Percentiles rank a stretch among this genome's conserved stretches.
Evolutionary conservation across 176 grass and related monocot genomes (phyloP).

Genomic region (Juncus inflexus): DNA sequence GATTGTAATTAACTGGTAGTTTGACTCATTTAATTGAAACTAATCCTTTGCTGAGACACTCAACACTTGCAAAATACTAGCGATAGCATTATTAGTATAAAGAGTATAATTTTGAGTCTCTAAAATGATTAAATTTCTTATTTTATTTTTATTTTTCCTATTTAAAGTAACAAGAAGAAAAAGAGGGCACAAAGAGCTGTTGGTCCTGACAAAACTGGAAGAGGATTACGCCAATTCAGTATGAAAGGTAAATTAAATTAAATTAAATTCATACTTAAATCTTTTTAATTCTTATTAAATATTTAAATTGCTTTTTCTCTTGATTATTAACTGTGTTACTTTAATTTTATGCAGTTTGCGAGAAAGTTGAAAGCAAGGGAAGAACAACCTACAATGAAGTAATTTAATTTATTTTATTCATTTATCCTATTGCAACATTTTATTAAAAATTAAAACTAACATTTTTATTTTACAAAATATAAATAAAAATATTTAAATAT

Average conservation of each 20-base stretch:
- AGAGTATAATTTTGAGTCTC: too few species aligned
- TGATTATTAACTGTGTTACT: conserved; percentile 7
- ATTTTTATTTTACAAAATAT: too few species aligned
- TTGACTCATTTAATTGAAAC: too few species aligned
- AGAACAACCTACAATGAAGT: conserved; percentile 99
- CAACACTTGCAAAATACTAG: too few species aligned
- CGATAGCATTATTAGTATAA: too few species aligned
- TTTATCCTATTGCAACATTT: background rate
- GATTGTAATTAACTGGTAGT: too few species aligned
- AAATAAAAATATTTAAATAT: too few species aligned
- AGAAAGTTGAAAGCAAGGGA: conserved; percentile 99
- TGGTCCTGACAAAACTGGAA: conserved; percentile 86
- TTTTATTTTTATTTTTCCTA: background rate
- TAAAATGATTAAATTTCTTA: too few species aligned
- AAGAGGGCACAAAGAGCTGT: conserved; percentile 59
- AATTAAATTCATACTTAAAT: too few species aligned
- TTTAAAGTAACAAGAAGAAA: conserved; percentile 83
- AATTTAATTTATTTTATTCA: conserved; percentile 12
- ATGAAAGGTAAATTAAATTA: conserved; percentile 62
- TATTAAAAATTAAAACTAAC: too few species aligned
- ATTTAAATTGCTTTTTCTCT: background rate
- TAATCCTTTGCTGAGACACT: too few species aligned
- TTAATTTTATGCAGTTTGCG: conserved; percentile 58
- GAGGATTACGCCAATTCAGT: conserved; percentile 96
- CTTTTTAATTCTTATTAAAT: conserved; percentile 4